These are phyloP conservation scores for Ephemerocybe angulata DNA, from an alignment of 768 basidiomycete species.

Conservation along the genomic window DNA sequence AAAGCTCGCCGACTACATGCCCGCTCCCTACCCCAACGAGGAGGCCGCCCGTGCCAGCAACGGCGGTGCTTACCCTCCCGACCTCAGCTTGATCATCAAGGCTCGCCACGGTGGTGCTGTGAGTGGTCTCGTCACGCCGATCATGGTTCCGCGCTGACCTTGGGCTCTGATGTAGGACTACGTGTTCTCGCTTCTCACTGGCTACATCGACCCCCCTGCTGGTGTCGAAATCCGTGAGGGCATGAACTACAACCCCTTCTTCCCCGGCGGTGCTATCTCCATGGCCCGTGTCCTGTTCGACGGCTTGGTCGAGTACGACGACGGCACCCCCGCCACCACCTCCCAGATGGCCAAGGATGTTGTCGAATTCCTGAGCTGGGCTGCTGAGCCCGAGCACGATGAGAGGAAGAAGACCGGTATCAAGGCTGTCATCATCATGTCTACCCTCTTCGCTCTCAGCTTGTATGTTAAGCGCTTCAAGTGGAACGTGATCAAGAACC, in stretches of 20 bases:
- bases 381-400: conserved; percentile 97
- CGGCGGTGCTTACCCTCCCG: conserved; percentile 93
- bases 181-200: conserved; percentile 93
- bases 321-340: conserved; percentile 96
- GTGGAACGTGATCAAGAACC: conserved; percentile 88
- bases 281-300: conserved; percentile 98
- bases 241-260: conserved; percentile 99
- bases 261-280: conserved; percentile 97
- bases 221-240: conserved; percentile 93
- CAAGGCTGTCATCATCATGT: conserved; percentile 93
- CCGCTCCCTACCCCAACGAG: conserved; percentile 92
- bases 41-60: conserved; percentile 95
- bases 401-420: conserved; percentile 96
- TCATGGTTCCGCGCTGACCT: neutral
- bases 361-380: conserved; percentile 92
- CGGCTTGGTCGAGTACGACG: conserved; percentile 93
- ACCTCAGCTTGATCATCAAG: conserved; percentile 95
- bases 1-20: conserved; percentile 97
- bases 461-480: conserved; percentile 95
- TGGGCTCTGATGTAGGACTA: conserved; percentile 65
- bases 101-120: conserved; percentile 96
- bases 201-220: conserved; percentile 94
- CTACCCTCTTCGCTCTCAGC: conserved; percentile 72
- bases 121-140: conserved; percentile 32
- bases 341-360: conserved; percentile 99